Evolutionary conservation across 106 monocot species (phyloP).

Genomic region (Allium sativum): DNA sequence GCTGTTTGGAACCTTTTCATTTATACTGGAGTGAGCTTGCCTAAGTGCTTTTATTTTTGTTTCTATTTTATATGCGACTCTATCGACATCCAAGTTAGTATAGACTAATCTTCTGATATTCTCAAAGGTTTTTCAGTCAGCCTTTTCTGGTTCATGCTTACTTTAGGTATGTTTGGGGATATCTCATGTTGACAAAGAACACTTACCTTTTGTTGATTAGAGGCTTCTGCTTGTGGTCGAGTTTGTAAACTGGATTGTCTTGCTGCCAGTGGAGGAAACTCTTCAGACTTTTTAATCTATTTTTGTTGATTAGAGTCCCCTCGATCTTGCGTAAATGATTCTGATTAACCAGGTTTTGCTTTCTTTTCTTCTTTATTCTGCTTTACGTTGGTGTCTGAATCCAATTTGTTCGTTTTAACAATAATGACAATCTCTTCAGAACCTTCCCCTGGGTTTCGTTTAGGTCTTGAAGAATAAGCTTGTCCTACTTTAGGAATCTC

Average conservation of each 20-base stretch:
- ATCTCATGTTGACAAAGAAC: neutral
- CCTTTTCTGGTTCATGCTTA: neutral
- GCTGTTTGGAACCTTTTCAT: neutral
- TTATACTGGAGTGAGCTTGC: neutral
- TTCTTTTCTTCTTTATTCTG: neutral
- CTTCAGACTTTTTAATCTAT: slow-evolving; percentile 1
- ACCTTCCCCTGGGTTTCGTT: neutral
- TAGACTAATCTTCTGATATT: neutral
- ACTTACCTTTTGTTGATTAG: neutral
- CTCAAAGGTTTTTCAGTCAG: neutral
- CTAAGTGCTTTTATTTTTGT: neutral
- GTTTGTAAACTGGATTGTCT: neutral
- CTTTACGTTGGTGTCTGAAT: neutral
- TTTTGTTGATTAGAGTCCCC: neutral
- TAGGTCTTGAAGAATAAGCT: neutral
- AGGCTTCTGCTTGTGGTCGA: neutral
- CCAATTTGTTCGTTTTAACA: neutral
- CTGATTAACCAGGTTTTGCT: neutral
- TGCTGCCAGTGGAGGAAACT: neutral
- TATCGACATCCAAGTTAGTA: too few relatives aligned
- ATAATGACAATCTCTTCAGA: neutral
- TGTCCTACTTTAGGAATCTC: neutral
- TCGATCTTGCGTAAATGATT: neutral
- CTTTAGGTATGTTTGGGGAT: neutral
- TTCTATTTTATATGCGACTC: too few relatives aligned